Base-by-base conservation (phyloP, 164 flowering plant genomes). In the Liriodendron chinense region DNA sequence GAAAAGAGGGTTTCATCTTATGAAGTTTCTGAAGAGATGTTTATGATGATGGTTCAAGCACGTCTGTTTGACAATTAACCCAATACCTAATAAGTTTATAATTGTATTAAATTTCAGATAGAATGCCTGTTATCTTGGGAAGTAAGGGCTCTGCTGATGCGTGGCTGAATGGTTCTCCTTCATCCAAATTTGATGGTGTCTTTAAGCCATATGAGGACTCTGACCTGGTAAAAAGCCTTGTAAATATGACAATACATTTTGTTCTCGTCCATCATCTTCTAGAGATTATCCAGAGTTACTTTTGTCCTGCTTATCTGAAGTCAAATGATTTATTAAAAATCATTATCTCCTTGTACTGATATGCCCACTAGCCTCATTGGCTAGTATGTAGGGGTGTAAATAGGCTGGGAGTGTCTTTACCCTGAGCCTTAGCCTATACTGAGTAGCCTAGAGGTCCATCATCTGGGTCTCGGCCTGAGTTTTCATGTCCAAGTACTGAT, bases 111-210 rank as follows among this genome's bases (percentile, higher is more conserved):
- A 26, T 28, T 71, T 7, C 79, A 95, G 98, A 95, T 76, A 88
- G 98, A 84, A 95, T 95, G 97, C 98, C 98, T 76, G 97, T 95
- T 59, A 91, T 95, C 65, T 86, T 93, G 81, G 94, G 94, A 62
- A 85, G 84, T 78, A 84, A 87, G 83, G 90, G 69, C 68, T 85
- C 90, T 50, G 81, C 82, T 69, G 91, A 88, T 72, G 74, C 77
- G 57, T 93, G 99, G 99, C 85, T 96, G 22, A 78, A 78, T 79
- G 88, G 85, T 73, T 79, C 91, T 34, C 74, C 91, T 57, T 73
- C 87, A 74, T 76, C 89, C 79, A 89, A 85, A 79, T 71, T 84
- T 71, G 85, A 85, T 77, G 8, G 74, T 23, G 22, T 90, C 65
- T 93, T 96, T 69, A 91, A 88, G 80, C 96, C 99, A 59, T 96